A percentile compares a stretch with the other conserved stretches of the same genome.
Evolutionary conservation across 2,329 filamentous ascomycete species (phyloP).

Genomic region (Cadophora sp.): DNA sequence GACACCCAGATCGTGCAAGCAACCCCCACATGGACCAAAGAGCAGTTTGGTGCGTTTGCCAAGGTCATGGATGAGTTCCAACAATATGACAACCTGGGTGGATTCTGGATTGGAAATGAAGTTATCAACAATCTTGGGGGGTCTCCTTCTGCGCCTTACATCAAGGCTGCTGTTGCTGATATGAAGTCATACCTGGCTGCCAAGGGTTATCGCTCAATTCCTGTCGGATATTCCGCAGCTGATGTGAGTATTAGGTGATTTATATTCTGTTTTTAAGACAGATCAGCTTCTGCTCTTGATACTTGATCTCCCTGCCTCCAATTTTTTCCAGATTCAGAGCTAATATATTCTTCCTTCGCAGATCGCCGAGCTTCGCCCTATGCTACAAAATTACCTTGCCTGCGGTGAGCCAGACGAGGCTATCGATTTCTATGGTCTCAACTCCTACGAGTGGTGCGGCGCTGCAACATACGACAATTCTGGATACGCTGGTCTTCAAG

Average conservation of each 20-base stretch:
- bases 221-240: constrained; percentile 66
- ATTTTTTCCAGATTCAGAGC: background rate
- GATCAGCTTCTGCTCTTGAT: background rate
- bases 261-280: background rate
- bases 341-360: background rate
- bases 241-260: constrained; percentile 49
- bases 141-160: constrained; percentile 58
- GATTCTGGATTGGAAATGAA: constrained; percentile 89
- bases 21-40: constrained; percentile 72
- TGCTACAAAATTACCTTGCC: constrained; percentile 77
- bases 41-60: constrained; percentile 70
- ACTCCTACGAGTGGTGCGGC: constrained; percentile 72
- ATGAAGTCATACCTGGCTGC: constrained; percentile 59
- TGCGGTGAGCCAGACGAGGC: constrained; percentile 69
- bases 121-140: constrained; percentile 69
- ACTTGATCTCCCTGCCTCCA: background rate
- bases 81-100: constrained; percentile 74
- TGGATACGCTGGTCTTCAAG: constrained; percentile 71
- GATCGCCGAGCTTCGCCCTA: constrained; percentile 69
- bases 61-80: constrained; percentile 72
- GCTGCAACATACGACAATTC: constrained; percentile 62
- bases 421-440: constrained; percentile 69
- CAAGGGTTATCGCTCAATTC: constrained; percentile 56
- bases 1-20: constrained; percentile 69
- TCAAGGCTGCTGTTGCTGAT: constrained; percentile 64